Percentiles rank a stretch among this genome's conserved stretches.
Evolutionary conservation across 768 basidiomycete species (phyloP).

Genomic region (Trametes gibbosa): DNA sequence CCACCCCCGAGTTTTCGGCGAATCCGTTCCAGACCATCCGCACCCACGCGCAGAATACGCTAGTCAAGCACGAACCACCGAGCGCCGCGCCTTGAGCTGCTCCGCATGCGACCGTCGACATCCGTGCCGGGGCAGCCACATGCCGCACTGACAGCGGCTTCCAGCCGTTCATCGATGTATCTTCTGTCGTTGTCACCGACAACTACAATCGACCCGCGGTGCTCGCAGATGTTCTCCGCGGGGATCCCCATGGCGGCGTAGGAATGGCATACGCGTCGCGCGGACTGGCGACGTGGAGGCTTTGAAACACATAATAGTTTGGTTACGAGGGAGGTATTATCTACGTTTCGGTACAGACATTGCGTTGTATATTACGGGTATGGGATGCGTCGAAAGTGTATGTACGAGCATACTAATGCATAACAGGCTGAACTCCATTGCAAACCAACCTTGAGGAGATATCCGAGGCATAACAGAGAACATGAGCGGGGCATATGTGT

Average conservation of each 20-base stretch:
- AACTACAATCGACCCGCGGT: not conserved
- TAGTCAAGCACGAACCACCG: constrained; percentile 48
- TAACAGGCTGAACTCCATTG: not conserved
- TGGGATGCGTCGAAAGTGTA: constrained; percentile 6
- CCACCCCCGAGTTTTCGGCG: constrained; percentile 59
- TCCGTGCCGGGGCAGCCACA: not conserved
- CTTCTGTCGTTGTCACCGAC: not conserved
- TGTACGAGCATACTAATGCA: constrained; percentile 14
- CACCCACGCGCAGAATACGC: constrained; percentile 75
- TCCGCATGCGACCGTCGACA: not conserved
- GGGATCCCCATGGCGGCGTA: not conserved
- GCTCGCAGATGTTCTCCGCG: not conserved
- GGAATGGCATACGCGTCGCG: not conserved
- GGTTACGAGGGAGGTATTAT: constrained; percentile 4
- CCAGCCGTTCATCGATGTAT: not conserved
- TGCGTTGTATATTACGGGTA: constrained; percentile 15
- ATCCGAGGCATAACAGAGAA: not conserved
- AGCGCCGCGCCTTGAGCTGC: constrained; percentile 4
- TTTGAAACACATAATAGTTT: not conserved
- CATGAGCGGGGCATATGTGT: not conserved
- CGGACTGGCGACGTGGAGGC: not conserved
- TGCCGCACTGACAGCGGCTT: not conserved
- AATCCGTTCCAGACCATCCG: constrained; percentile 80
- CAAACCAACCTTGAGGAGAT: not conserved
- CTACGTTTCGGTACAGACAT: constrained; percentile 4